Evolutionary conservation across 2,329 filamentous ascomycete genomes (phyloP), one percentile per base, ranked within the genome.

Genomic region (Colletotrichum chrysophilum): DNA sequence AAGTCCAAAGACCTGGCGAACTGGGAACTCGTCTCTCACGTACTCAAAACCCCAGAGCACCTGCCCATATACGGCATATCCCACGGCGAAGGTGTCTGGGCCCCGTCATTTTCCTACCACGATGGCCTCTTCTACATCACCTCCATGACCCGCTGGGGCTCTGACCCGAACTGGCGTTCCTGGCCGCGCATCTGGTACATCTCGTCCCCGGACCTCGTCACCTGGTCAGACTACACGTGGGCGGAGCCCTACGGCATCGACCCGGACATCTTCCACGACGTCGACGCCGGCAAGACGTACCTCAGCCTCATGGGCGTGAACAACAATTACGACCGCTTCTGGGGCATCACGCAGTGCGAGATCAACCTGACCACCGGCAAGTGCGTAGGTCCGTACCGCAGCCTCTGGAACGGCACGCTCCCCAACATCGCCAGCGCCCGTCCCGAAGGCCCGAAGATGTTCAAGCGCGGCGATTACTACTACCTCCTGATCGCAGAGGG

Each of bases 151-250:
- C 84, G 82, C 16, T 83, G 81, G 60, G 80, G 80, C 30, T 85
- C 81, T 67, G 83, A 82, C 18, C 84, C 85, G 5, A 79, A 80
- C 30, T 81, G 80, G 81, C 84, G 86, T 16, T 84, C 84, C 9
- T 87, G 77, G 36, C 85, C 86, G 43, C 77, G 79, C 4, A 78
- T 81, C 32, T 77, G 82, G 79, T 78, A 71, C 67, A 60, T 78
- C 52, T 77, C 78, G 9, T 80, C 79, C 1, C 62, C 71, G 24
- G 79, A 80, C 21, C 74, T 80, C 77, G 80, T 30, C 77, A 82
- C 24, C 80, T 75, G 72, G 68, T 71, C 72, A 5, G 14, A 62
- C 13, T 48, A 71, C 24, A 71, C 68, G 24, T 75, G 72, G 72
- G 72, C 72, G 24, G 72, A 75, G 52, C 72, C 72, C 4, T 75